These are phyloP conservation scores for Calonectria pseudoreteaudii DNA, from an alignment of 2,329 filamentous ascomycete genomes.

Conservation along the genomic window DNA sequence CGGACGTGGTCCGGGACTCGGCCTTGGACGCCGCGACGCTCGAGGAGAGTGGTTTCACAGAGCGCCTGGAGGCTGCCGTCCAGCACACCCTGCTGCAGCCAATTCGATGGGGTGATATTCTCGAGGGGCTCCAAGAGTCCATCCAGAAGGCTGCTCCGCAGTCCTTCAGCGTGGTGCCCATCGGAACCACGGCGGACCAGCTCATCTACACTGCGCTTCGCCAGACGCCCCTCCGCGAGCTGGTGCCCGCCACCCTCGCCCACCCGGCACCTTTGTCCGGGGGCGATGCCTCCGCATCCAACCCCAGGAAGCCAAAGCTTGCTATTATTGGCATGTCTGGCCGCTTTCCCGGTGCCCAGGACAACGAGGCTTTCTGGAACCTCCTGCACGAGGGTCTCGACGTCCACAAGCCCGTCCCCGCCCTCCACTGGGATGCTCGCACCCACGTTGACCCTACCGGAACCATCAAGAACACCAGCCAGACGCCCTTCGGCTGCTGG, in stretches of 20 bases:
- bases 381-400: slow-evolving; percentile 73
- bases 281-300: rapidly evolving
- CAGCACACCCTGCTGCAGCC: slow-evolving; percentile 25
- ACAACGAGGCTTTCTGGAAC: slow-evolving; percentile 72
- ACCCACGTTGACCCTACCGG: slow-evolving; percentile 64
- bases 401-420: slow-evolving; percentile 66
- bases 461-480: slow-evolving; percentile 71
- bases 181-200: slow-evolving; percentile 32
- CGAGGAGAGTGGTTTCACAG: slow-evolving; percentile 29
- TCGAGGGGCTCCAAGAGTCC: slow-evolving; percentile 15
- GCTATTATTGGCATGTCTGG: slow-evolving; percentile 76
- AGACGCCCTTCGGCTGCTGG: slow-evolving; percentile 54
- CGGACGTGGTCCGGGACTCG: slow-evolving; percentile 10
- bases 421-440: slow-evolving; percentile 36
- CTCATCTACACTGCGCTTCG: slow-evolving; percentile 36
- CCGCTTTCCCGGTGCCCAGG: slow-evolving; percentile 71
- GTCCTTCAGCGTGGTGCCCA: slow-evolving; percentile 20
- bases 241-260: not conserved
- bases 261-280: rapidly evolving
- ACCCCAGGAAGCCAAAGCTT: slow-evolving; percentile 30
- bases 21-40: slow-evolving; percentile 8
- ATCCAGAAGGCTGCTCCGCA: not conserved
- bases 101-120: slow-evolving; percentile 30
- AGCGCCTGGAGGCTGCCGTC: slow-evolving; percentile 29
- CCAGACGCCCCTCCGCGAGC: slow-evolving; percentile 26